These are phyloP conservation scores for Smittium mucronatum DNA, from an alignment of 371 early-diverging fungal genomes.

Conservation along the genomic window DNA sequence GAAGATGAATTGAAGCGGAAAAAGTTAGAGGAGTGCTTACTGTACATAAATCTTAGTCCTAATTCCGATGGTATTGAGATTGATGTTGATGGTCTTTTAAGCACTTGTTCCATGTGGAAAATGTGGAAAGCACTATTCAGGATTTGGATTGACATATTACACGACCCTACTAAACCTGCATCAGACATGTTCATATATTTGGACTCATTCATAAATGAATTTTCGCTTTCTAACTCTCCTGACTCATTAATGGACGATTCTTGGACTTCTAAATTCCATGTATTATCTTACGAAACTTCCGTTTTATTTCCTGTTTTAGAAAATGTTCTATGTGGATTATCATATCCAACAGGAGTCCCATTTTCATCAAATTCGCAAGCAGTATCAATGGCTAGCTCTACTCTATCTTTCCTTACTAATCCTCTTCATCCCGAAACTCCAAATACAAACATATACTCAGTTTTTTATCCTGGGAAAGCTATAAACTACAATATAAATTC, in stretches of 20 bases:
- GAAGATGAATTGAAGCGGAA: conserved; percentile 14
- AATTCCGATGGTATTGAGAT: conserved; percentile 16
- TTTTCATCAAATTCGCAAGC: background rate
- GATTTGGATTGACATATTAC: conserved; percentile 28
- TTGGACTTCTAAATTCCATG: background rate
- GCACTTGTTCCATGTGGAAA: conserved; percentile 22
- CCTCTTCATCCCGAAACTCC: background rate
- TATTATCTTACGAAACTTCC: background rate
- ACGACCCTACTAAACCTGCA: conserved; percentile 14
- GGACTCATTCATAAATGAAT: background rate
- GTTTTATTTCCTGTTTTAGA: conserved; percentile 3
- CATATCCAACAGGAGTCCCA: background rate
- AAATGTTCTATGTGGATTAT: background rate
- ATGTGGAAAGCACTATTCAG: conserved; percentile 33
- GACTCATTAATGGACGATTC: background rate
- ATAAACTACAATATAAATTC: background rate
- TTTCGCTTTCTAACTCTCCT: background rate
- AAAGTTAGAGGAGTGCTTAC: conserved; percentile 26
- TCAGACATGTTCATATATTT: background rate
- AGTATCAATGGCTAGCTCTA: background rate
- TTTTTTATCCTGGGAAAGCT: background rate
- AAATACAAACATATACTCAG: background rate
- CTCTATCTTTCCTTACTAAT: background rate
- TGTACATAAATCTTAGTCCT: conserved; percentile 17
- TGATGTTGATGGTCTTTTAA: conserved; percentile 28